phyloP scores from a whole-genome alignment of 202 grass and related monocot genomes.

The Miscanthus sacchariflorus region DNA sequence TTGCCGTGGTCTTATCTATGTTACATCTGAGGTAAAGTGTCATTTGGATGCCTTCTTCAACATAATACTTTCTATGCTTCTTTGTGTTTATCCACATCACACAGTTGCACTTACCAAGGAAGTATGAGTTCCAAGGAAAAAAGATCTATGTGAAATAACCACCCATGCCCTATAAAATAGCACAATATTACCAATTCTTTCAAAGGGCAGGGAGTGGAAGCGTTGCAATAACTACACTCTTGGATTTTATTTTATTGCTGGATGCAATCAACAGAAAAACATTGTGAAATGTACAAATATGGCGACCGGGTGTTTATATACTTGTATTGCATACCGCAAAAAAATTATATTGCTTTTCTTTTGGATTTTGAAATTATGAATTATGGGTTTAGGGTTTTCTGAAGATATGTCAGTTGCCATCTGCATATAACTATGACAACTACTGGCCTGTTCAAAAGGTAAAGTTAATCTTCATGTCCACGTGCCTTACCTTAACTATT shows the following conservation, averaged over 20 bases:
- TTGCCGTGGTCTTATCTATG: conserved; percentile 90
- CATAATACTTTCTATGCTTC: background rate
- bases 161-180: background rate
- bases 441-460: conserved; percentile 97
- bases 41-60: conserved; percentile 26
- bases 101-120: background rate
- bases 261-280: background rate
- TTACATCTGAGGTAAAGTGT: conserved; percentile 81
- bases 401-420: conserved; percentile 96
- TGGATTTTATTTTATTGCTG: background rate
- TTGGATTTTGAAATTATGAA: conserved; percentile 41
- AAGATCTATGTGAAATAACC: background rate
- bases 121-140: background rate
- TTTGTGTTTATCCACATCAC: background rate
- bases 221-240: background rate
- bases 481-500: background rate
- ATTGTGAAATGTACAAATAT: background rate
- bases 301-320: background rate
- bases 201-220: background rate
- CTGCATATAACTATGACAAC: conserved; percentile 87
- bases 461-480: conserved; percentile 19
- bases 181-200: background rate
- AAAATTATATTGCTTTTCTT: background rate
- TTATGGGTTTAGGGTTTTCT: conserved; percentile 75
- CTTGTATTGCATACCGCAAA: background rate